phyloP scores from a whole-genome alignment of 1,284 basidiomycete genomes.

The Cutaneotrichosporon sp. region DNA sequence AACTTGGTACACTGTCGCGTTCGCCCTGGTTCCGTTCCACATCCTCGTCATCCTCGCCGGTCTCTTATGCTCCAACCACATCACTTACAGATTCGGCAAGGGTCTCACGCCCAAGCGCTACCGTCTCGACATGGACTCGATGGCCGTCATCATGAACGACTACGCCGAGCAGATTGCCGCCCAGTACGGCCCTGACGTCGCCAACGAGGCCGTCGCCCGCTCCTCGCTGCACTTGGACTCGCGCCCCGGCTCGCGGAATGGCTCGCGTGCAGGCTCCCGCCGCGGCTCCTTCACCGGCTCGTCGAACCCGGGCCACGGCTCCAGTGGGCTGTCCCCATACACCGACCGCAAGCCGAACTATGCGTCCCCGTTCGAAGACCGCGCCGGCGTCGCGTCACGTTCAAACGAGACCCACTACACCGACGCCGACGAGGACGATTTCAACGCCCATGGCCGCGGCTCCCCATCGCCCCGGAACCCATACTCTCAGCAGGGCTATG shows the following conservation, averaged over 20 bases:
- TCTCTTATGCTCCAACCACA: conserved; percentile 64
- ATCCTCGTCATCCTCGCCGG: conserved; percentile 60
- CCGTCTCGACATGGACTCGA: conserved; percentile 58
- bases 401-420: conserved; percentile 8
- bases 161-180: conserved; percentile 56
- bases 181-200: conserved; percentile 44
- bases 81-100: conserved; percentile 71
- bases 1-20: conserved; percentile 58
- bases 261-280: conserved; percentile 12
- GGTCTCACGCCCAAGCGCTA: conserved; percentile 71
- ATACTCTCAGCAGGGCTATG: conserved; percentile 5
- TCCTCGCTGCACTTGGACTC: conserved; percentile 35
- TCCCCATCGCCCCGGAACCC: no score
- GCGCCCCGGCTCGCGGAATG: conserved; percentile 15
- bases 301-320: conserved; percentile 1
- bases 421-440: conserved; percentile 2
- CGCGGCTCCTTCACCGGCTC: conserved; percentile 10
- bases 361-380: conserved; percentile 15
- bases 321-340: background rate
- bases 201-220: conserved; percentile 37
- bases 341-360: conserved; percentile 4
- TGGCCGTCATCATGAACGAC: conserved; percentile 68
- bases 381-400: background rate
- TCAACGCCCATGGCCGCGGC: conserved; percentile 1
- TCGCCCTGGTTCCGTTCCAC: conserved; percentile 62